Conservation (phyloP, 2,329 filamentous ascomycete genomes). For the Trichoderma lentiforme region DNA sequence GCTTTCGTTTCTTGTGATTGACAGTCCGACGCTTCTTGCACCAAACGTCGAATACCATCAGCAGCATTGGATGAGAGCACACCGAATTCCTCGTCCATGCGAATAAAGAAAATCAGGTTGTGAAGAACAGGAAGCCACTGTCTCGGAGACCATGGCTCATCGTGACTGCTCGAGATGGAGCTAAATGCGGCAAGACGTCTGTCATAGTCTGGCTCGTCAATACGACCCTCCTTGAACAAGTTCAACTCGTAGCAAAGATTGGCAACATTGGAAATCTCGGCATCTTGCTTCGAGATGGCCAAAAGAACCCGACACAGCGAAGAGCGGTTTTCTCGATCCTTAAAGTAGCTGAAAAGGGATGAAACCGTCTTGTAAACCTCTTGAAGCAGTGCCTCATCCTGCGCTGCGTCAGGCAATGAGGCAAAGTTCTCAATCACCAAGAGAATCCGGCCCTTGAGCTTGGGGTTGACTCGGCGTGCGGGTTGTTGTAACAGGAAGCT, state of each 20-base stretch:
- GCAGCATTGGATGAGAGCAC: constrained; percentile 78
- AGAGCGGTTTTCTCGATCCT: constrained; percentile 71
- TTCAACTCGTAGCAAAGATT: constrained; percentile 76
- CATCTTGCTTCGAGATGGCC: constrained; percentile 64
- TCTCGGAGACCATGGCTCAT: constrained; percentile 55
- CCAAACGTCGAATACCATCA: constrained; percentile 73
- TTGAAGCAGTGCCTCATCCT: constrained; percentile 49
- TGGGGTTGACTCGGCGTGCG: constrained; percentile 75
- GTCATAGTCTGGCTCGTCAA: constrained; percentile 89
- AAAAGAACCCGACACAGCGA: constrained; percentile 70
- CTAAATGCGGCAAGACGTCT: constrained; percentile 74
- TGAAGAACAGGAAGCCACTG: constrained; percentile 88
- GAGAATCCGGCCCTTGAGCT: constrained; percentile 76
- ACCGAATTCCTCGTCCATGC: constrained; percentile 82
- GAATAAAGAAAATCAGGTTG: constrained; percentile 85
- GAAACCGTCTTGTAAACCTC: constrained; percentile 72
- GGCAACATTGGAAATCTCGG: constrained; percentile 60
- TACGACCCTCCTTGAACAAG: constrained; percentile 64
- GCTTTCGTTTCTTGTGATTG: constrained; percentile 32
- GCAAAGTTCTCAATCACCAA: constrained; percentile 79
- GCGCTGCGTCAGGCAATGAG: constrained; percentile 50
- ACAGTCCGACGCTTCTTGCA: constrained; percentile 58
- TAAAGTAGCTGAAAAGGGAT: constrained; percentile 86
- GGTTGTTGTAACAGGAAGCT: constrained; percentile 82
- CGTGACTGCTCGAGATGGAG: constrained; percentile 62